A percentile compares a stretch with the other conserved stretches of the same genome.
phyloP scores from a whole-genome alignment of 495 filamentous ascomycete genomes.

The Aspergillus mulundensis region DNA sequence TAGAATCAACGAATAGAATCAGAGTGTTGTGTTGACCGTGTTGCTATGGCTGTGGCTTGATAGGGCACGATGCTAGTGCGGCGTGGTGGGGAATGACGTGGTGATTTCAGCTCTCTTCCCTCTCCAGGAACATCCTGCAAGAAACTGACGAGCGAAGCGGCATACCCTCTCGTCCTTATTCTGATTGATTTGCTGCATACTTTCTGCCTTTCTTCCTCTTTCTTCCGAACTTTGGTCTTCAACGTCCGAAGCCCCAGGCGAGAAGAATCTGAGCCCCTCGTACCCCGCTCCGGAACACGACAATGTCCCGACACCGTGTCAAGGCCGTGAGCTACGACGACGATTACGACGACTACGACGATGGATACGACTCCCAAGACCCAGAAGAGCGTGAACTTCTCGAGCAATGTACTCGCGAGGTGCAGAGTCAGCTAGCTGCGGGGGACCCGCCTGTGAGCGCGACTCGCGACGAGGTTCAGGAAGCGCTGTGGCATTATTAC shows the following conservation, averaged over 20 bases:
- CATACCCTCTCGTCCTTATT: not conserved
- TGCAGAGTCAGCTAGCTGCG: conserved; percentile 34
- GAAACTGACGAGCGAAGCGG: not conserved
- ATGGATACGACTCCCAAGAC: conserved; percentile 41
- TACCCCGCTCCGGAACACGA: conserved; percentile 13
- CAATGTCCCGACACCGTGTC: conserved; percentile 47
- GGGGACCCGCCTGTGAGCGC: conserved; percentile 40
- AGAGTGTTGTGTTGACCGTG: too few species aligned
- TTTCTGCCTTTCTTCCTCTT: not conserved
- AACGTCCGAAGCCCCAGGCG: not conserved
- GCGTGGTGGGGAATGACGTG: conserved; percentile 38
- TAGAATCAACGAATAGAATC: too few species aligned
- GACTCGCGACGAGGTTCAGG: conserved; percentile 66
- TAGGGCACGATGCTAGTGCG: not conserved
- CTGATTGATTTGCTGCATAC: too few species aligned
- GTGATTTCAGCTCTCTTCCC: conserved; percentile 11
- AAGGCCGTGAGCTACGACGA: conserved; percentile 45
- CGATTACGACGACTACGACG: conserved; percentile 34
- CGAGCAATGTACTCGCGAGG: conserved; percentile 36
- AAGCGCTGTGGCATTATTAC: conserved; percentile 92
- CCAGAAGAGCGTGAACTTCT: conserved; percentile 43
- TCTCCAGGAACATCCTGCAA: not conserved
- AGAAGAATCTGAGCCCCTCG: conserved; percentile 4
- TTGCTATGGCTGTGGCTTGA: not conserved
- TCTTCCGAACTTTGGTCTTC: not conserved